Evolutionary conservation across 2,329 filamentous ascomycete species (phyloP).

Genomic region (Penicillium aurantiogriseum): DNA sequence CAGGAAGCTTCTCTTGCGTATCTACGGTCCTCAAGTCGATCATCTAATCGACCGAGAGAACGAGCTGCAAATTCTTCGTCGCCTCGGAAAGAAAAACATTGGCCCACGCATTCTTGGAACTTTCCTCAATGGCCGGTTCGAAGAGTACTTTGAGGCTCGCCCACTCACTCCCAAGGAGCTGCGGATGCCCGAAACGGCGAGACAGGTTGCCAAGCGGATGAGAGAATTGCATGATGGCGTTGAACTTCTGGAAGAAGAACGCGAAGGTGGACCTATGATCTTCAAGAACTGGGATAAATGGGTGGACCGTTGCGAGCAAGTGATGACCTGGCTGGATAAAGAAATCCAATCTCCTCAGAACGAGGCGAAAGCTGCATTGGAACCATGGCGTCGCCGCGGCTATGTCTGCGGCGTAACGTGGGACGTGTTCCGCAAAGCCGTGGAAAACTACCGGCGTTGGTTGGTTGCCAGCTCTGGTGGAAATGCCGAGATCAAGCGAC

Average conservation of each 20-base stretch:
- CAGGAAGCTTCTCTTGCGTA: conserved; percentile 77
- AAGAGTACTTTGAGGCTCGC: conserved; percentile 85
- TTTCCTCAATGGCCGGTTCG: conserved; percentile 91
- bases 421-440: conserved; percentile 69
- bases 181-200: conserved; percentile 76
- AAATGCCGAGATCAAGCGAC: conserved; percentile 63
- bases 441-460: conserved; percentile 74
- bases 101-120: conserved; percentile 87
- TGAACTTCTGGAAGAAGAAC: conserved; percentile 76
- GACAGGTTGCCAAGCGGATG: conserved; percentile 96
- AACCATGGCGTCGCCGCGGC: conserved; percentile 67
- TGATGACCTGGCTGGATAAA: conserved; percentile 54
- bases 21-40: conserved; percentile 93
- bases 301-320: conserved; percentile 62
- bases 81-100: conserved; percentile 87
- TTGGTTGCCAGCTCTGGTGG: conserved; percentile 72
- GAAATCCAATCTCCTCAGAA: conserved; percentile 56
- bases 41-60: conserved; percentile 92
- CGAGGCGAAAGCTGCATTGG: conserved; percentile 41
- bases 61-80: conserved; percentile 80
- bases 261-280: conserved; percentile 73
- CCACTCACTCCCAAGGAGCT: conserved; percentile 76
- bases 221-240: conserved; percentile 92
- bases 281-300: conserved; percentile 96
- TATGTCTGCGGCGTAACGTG: conserved; percentile 83